These are phyloP conservation scores for Fusarium keratoplasticum DNA, from an alignment of 2,329 filamentous ascomycete genomes.

Conservation along the genomic window DNA sequence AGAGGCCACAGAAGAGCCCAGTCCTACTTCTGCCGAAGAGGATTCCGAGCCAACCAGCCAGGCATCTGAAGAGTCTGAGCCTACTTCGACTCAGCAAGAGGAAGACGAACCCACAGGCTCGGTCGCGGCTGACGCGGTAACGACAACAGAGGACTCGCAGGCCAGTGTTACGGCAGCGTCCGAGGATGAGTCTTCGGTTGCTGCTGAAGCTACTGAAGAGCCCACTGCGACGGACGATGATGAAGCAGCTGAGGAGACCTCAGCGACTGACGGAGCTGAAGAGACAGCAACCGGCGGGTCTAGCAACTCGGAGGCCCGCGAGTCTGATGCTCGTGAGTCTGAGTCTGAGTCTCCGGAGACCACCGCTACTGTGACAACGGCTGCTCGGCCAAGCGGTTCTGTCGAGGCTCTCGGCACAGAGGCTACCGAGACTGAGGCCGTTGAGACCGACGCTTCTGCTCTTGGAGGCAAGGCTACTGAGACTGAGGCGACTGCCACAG, in stretches of 20 bases:
- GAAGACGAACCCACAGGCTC: not conserved
- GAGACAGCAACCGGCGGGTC: slow-evolving; percentile 32
- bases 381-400: not conserved
- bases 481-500: not conserved
- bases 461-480: not conserved
- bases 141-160: slow-evolving; percentile 18
- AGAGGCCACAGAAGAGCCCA: not conserved
- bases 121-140: not conserved
- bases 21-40: not conserved
- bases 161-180: slow-evolving; percentile 16
- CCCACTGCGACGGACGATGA: slow-evolving; percentile 2
- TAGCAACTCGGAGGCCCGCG: slow-evolving; percentile 34
- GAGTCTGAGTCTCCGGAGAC: slow-evolving; percentile 20
- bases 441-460: no score
- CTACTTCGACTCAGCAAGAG: not conserved
- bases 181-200: not conserved
- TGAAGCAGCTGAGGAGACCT: not conserved
- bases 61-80: not conserved
- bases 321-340: slow-evolving; percentile 30
- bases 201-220: not conserved
- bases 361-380: slow-evolving; percentile 20
- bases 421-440: not conserved
- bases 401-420: slow-evolving; percentile 4
- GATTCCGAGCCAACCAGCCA: not conserved
- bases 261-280: slow-evolving; percentile 28